Base-by-base conservation (phyloP, 2,329 filamentous ascomycete genomes). In the Nemania sp. region DNA sequence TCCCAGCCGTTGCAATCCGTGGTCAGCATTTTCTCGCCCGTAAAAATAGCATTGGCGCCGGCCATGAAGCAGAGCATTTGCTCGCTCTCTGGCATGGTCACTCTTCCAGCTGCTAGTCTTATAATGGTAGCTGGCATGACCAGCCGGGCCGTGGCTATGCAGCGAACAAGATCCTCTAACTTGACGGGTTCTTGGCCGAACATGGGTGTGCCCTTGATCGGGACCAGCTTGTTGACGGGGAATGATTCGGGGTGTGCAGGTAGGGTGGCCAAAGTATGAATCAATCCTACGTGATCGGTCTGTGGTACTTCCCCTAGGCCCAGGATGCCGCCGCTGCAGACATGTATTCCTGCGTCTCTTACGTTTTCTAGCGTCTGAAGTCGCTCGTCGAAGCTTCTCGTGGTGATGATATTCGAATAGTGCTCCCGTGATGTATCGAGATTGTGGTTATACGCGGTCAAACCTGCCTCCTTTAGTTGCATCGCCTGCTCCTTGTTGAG, bases 401-500 rank as follows among this genome's bases (percentile, higher is more conserved):
- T 96, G 1, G 90, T 89, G 72, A 96, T 96, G 65, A 96, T 81
- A 33, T 80, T 86, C 0, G 91, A 90, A 68, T 96, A 96, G 72
- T 91, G 91, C 75, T 96, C 91, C 62, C 91, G 82, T 51, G 86
- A 91, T 1, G 91, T 96, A 73, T 96, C 91, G 61, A 96, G 80
- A 69, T 96, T 96, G 79, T 96, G 91, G 75, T 96, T 96, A 74
- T 96, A 96, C 0, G 91, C 91, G 14, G 91, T 96, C 64, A 96
- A 74, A 0, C 91, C 91, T 0, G 91, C 91, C 2, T 84, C 84
- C 69, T 91, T 91, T 61, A 96, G 80, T 74, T 94, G 89, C 66
- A 82, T 82, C 23, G 91, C 91, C 76, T 96, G 91, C 61, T 80
- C 77, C 5, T 78, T 80, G 71, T 96, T 90, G 64, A 96, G 91